Evolutionary conservation across 495 filamentous ascomycete species (phyloP), one percentile per base, ranked within the genome.

Genomic region (Podospora pseudopauciseta): DNA sequence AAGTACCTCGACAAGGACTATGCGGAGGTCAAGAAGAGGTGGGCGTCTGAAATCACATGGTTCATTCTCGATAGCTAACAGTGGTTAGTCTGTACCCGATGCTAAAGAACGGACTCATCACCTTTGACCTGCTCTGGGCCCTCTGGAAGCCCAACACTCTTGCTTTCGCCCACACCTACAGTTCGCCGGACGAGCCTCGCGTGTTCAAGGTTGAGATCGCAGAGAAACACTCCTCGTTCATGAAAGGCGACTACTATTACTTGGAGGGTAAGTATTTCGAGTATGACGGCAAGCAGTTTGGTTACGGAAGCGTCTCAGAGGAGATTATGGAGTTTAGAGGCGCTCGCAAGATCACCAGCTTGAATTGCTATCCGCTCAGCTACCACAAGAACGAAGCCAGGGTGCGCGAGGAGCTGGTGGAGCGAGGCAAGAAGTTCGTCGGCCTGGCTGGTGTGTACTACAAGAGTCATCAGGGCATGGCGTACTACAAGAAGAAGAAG

Each of bases 141-240:
- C 79, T 97, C 6, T 94, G 92, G 83, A 96, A 96, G 72, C 93
- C 94, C 5, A 94, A 96, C 72, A 92, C 92, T 16, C 86, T 96
- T 53, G 90, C 90, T 1, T 94, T 90, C 72, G 91, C 91, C 0
- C 87, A 87, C 2, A 95, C 92, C 1, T 95, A 96, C 71, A 91
- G 91, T 3, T 89, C 85, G 58, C 77, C 83, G 19, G 92, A 96
- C 62, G 91, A 97, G 73, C 93, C 93, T 1, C 88, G 92, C 39
- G 91, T 91, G n/a, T 94, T 96, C 84, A 94, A 92, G 74, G 88
- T 97, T 30, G 92, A 95, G 66, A 89, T 91, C 65, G 90, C 90
- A 1, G 87, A 88, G 74, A 91, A 87, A 73, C 88, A 93, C 64
- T 85, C 79, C 18, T 86, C 83, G 49, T 89, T 94, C 74, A 86